Base-by-base conservation (phyloP, 176 grass and related monocot species). In the Oryza longistaminata region DNA sequence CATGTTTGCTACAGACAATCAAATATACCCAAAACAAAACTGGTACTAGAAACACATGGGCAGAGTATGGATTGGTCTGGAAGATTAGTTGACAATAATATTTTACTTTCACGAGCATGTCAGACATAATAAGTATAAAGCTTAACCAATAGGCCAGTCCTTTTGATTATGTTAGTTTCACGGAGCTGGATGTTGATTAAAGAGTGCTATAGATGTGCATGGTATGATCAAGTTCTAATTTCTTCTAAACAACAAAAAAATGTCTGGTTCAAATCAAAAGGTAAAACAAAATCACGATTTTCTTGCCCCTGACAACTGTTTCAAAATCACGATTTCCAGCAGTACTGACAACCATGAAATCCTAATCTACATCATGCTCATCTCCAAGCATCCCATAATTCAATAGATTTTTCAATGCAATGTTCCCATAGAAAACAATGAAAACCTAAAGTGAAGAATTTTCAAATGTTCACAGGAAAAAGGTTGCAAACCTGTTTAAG, bases 401-500 rank as follows among this genome's bases (percentile, higher is more conserved):
- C 31, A 15, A 80, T 85, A 60, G 9, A 21, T 68, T 68, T 64
- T 13, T 52, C 33, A 68, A 37, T 69, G n/a, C 64, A 70, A 35
- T 58, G 73, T 43, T 14, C 17, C 16, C 58, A 13, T 3, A 35
- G 71, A 60, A 82, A 77, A 44, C 29, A 53, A 82, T 45, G 7
- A n/a, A 66, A 80, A 62, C 10, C 8, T 43, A n/a, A 31, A 31
- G 10, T 75, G 25, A 85, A 68, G 15, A 68, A 25, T 29, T 77
- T 26, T 49, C 45, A 15, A 79, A 73, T 40, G 48, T 26, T 39
- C 26, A 29, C 45, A 85, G 86, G 64, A 70, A 86, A 34, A 89
- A 71, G 70, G 42, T 27, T 14, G 8, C 74, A 70, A 84, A 96
- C 91, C 91, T 96, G 88, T 89, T 96, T 96, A 75, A 93, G 84